A percentile compares a stretch with the other conserved stretches of the same genome.
phyloP scores from a whole-genome alignment of 805 yeast genomes.

The Saturnispora serradocipensis region DNA sequence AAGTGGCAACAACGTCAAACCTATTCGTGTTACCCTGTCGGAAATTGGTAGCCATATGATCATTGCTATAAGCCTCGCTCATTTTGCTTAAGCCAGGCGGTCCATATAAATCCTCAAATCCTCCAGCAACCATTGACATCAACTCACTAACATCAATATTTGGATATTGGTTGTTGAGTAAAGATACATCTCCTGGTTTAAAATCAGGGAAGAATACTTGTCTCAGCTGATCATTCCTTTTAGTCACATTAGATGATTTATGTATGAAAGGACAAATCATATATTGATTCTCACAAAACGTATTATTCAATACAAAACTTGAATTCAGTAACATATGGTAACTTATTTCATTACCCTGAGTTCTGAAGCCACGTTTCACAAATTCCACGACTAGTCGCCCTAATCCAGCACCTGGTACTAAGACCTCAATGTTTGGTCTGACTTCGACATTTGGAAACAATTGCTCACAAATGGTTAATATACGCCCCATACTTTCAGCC shows the following conservation, averaged over 20 bases:
- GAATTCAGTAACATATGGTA: conserved; percentile 56
- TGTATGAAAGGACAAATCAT: conserved; percentile 49
- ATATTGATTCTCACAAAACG: conserved; percentile 31
- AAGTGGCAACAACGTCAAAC: conserved; percentile 43
- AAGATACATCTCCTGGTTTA: conserved; percentile 33
- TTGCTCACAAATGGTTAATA: conserved; percentile 29
- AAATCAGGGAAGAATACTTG: conserved; percentile 47
- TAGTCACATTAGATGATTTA: conserved; percentile 36
- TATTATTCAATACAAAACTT: conserved; percentile 42
- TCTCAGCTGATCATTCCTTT: conserved; percentile 39
- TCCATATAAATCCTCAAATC: conserved; percentile 60
- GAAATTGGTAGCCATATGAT: conserved; percentile 33
- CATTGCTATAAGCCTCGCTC: conserved; percentile 30
- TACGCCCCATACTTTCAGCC: conserved; percentile 28
- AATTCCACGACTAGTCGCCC: conserved; percentile 52
- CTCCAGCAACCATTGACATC: conserved; percentile 68
- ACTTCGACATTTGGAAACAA: conserved; percentile 30
- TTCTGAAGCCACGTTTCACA: conserved; percentile 44
- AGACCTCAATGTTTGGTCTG: conserved; percentile 34
- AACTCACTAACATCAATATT: conserved; percentile 36
- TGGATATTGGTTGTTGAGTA: conserved; percentile 29
- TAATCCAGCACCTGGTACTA: conserved; percentile 59
- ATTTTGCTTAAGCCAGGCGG: conserved; percentile 30
- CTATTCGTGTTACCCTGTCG: conserved; percentile 29
- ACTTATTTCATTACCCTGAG: conserved; percentile 62